These are phyloP conservation scores for Pelagomonas calceolata DNA, from an alignment of 108 stramenopile genomes.

Conservation along the genomic window DNA sequence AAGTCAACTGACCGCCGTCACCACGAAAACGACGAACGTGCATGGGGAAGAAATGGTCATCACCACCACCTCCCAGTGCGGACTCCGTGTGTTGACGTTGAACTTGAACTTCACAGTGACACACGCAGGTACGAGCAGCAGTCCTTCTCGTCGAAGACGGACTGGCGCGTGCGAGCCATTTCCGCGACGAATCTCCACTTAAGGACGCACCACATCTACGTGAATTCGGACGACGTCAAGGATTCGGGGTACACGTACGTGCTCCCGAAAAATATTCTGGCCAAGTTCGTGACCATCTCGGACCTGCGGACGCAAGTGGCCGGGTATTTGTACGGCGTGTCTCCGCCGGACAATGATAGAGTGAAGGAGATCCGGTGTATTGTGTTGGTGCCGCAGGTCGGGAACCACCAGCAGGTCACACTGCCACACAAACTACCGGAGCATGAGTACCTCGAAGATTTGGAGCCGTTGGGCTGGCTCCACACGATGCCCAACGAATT, in stretches of 20 bases:
- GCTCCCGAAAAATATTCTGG: constrained; percentile 91
- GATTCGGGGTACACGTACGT: constrained; percentile 97
- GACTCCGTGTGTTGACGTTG: too few species aligned
- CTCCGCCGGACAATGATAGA: constrained; percentile 85
- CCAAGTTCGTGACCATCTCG: constrained; percentile 85
- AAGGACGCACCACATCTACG: constrained; percentile 96
- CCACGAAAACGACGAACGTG: constrained; percentile 95
- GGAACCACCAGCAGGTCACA: constrained; percentile 88
- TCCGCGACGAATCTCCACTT: constrained; percentile 95
- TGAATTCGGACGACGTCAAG: constrained; percentile 83
- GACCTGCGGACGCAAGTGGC: constrained; percentile 94
- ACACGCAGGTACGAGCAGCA: constrained; percentile 97
- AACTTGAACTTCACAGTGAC: too few species aligned
- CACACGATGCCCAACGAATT: constrained; percentile 98
- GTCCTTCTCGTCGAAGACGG: constrained; percentile 93
- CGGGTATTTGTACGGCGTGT: constrained; percentile 93
- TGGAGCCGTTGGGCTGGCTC: constrained; percentile 96
- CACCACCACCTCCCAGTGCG: constrained; percentile 88
- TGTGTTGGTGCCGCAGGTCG: constrained; percentile 94
- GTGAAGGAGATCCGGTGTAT: constrained; percentile 94
- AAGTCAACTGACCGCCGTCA: constrained; percentile 88
- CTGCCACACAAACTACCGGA: constrained; percentile 82
- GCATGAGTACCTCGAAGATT: constrained; percentile 73
- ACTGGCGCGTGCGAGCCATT: constrained; percentile 97
- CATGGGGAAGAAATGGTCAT: constrained; percentile 98